These are phyloP conservation scores for Laburnicola sp. DNA, from an alignment of 2,329 filamentous ascomycete species.

Conservation along the genomic window DNA sequence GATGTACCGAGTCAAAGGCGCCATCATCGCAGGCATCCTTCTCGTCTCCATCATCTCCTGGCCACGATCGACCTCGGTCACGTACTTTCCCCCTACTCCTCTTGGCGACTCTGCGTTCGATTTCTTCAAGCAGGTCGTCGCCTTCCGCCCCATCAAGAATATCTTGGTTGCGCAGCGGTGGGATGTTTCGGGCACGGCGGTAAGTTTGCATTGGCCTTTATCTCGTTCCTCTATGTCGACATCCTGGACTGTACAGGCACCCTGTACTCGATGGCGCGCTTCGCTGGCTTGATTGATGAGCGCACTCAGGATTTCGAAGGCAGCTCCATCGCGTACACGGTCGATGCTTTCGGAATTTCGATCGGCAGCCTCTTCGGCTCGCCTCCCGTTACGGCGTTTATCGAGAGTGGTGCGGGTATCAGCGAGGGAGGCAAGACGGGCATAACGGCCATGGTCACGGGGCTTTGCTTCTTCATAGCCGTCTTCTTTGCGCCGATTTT, in stretches of 20 bases:
- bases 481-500: slow-evolving; percentile 92
- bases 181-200: slow-evolving; percentile 68
- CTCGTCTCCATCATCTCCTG: slow-evolving; percentile 87
- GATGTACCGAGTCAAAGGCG: slow-evolving; percentile 85
- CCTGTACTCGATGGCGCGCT: slow-evolving; percentile 86
- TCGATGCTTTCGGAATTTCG: slow-evolving; percentile 79
- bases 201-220: slow-evolving; percentile 79
- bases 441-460: slow-evolving; percentile 76
- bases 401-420: slow-evolving; percentile 88
- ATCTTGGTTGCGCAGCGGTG: slow-evolving; percentile 74
- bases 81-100: slow-evolving; percentile 75
- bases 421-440: slow-evolving; percentile 85
- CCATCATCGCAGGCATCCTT: slow-evolving; percentile 80
- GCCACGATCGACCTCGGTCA: slow-evolving; percentile 75
- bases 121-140: slow-evolving; percentile 86
- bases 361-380: slow-evolving; percentile 77
- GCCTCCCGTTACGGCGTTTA: slow-evolving; percentile 82
- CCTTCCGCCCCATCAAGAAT: slow-evolving; percentile 75
- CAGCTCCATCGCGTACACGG: slow-evolving; percentile 78
- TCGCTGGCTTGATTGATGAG: slow-evolving; percentile 77
- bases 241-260: slow-evolving; percentile 87
- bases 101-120: slow-evolving; percentile 73
- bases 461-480: slow-evolving; percentile 75
- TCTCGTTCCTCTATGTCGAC: slow-evolving; percentile 89
- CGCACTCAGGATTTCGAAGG: slow-evolving; percentile 86